Conservation (phyloP, 805 yeast species). For the Candida palmyrensis region DNA sequence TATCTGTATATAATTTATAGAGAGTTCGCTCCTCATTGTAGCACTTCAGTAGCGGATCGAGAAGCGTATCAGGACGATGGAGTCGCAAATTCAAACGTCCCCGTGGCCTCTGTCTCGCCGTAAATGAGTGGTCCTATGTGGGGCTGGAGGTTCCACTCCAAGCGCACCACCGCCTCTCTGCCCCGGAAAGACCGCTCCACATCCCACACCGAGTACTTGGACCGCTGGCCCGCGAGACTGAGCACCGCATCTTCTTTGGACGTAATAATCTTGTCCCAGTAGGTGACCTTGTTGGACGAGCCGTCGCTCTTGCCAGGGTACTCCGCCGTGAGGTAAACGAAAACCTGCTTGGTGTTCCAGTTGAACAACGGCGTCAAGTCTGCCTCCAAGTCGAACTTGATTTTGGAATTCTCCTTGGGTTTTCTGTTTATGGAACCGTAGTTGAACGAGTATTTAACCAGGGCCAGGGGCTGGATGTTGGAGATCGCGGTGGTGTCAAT, state of each 20-base stretch:
- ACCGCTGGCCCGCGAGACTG: conserved; percentile 44
- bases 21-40: neutral
- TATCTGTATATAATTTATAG: neutral
- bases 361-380: conserved; percentile 81
- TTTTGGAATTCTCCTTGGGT: conserved; percentile 71
- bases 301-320: conserved; percentile 48
- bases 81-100: conserved; percentile 26
- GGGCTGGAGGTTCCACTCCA: conserved; percentile 94
- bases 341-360: conserved; percentile 97
- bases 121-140: conserved; percentile 72
- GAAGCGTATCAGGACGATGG: too few relatives aligned
- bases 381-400: conserved; percentile 65
- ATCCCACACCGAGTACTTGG: conserved; percentile 89
- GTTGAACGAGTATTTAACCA: conserved; percentile 49
- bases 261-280: conserved; percentile 85
- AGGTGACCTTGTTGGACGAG: conserved; percentile 63
- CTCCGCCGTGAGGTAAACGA: conserved; percentile 84
- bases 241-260: conserved; percentile 54
- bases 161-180: conserved; percentile 59
- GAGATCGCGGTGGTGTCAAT: conserved; percentile 32
- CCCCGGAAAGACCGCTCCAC: conserved; percentile 55
- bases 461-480: conserved; percentile 34
- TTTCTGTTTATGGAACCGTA: conserved; percentile 64
- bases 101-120: conserved; percentile 45
- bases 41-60: conserved; percentile 11